phyloP scores from a whole-genome alignment of 805 yeast genomes.

The Pichia pseudocactophila region DNA sequence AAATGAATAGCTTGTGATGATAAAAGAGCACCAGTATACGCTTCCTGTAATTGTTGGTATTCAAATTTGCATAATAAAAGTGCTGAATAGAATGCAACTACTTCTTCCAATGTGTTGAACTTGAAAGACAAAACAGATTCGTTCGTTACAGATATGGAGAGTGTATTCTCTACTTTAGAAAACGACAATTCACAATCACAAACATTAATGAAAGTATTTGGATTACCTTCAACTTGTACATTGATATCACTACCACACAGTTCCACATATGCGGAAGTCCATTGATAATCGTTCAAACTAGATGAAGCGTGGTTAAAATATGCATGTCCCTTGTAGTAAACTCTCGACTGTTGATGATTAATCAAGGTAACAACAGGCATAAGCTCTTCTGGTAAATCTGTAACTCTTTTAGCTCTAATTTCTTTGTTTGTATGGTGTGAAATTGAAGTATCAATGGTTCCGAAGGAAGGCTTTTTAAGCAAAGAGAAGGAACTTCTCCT shows the following conservation, averaged over 20 bases:
- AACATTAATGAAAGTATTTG: slow-evolving; percentile 45
- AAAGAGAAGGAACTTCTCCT: background rate
- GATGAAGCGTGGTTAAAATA: slow-evolving; percentile 7
- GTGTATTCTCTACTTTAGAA: slow-evolving; percentile 3
- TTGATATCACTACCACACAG: slow-evolving; percentile 46
- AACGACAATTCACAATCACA: slow-evolving; percentile 32
- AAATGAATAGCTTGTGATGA: slow-evolving; percentile 49
- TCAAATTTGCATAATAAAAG: slow-evolving; percentile 49
- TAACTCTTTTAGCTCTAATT: background rate
- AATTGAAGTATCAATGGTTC: background rate
- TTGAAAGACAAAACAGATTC: slow-evolving; percentile 18
- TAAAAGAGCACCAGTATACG: slow-evolving; percentile 56
- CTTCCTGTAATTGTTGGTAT: slow-evolving; percentile 46
- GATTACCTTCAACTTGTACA: slow-evolving; percentile 26
- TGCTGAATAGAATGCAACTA: slow-evolving; percentile 33
- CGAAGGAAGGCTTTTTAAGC: background rate
- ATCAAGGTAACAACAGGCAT: slow-evolving; percentile 64
- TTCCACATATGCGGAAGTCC: slow-evolving; percentile 23
- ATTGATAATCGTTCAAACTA: slow-evolving; percentile 7
- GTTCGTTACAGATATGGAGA: slow-evolving; percentile 20
- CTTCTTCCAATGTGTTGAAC: slow-evolving; percentile 20
- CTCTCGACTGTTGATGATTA: slow-evolving; percentile 59
- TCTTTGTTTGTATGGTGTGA: background rate
- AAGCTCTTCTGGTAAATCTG: slow-evolving; percentile 49
- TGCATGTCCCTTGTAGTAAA: slow-evolving; percentile 30